Conservation (phyloP, 805 yeast species). For the Isabelozyma gotoi region DNA sequence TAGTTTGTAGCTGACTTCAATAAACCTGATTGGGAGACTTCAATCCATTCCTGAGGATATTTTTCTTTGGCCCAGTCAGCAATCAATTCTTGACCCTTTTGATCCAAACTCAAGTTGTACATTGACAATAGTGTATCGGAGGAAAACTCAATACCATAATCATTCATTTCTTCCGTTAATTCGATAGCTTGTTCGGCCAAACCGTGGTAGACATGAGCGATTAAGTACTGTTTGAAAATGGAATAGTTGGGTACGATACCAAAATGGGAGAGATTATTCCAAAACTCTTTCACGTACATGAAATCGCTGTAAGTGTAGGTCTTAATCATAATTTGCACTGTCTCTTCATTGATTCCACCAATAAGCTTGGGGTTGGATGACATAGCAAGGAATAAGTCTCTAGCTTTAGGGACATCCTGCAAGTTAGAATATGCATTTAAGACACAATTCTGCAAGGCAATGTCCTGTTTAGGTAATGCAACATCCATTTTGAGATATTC, state of each 20-base stretch:
- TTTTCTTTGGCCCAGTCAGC: slow-evolving; percentile 32
- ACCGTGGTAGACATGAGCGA: slow-evolving; percentile 72
- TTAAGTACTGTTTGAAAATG: slow-evolving; percentile 58
- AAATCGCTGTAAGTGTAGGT: slow-evolving; percentile 56
- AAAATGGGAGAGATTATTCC: slow-evolving; percentile 57
- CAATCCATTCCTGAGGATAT: slow-evolving; percentile 28
- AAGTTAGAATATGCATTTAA: slow-evolving; percentile 63
- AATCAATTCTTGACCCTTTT: slow-evolving; percentile 26
- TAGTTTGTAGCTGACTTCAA: slow-evolving; percentile 28
- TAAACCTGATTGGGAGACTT: slow-evolving; percentile 19
- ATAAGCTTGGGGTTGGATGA: slow-evolving; percentile 46
- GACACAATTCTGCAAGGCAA: slow-evolving; percentile 57
- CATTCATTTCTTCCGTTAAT: slow-evolving; percentile 47
- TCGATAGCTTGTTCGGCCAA: slow-evolving; percentile 54
- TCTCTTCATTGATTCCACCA: slow-evolving; percentile 59
- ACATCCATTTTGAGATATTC: slow-evolving; percentile 62
- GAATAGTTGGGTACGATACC: slow-evolving; percentile 52
- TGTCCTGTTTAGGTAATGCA: slow-evolving; percentile 50
- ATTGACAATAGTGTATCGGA: slow-evolving; percentile 46
- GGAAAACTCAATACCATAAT: slow-evolving; percentile 45
- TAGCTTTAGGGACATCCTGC: slow-evolving; percentile 53
- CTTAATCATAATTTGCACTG: slow-evolving; percentile 66
- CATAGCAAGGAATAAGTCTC: slow-evolving; percentile 61
- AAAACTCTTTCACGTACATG: slow-evolving; percentile 57
- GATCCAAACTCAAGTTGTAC: slow-evolving; percentile 42